Evolutionary conservation across 1,284 basidiomycete species (phyloP).

Genomic region (Wallemia mellicola): DNA sequence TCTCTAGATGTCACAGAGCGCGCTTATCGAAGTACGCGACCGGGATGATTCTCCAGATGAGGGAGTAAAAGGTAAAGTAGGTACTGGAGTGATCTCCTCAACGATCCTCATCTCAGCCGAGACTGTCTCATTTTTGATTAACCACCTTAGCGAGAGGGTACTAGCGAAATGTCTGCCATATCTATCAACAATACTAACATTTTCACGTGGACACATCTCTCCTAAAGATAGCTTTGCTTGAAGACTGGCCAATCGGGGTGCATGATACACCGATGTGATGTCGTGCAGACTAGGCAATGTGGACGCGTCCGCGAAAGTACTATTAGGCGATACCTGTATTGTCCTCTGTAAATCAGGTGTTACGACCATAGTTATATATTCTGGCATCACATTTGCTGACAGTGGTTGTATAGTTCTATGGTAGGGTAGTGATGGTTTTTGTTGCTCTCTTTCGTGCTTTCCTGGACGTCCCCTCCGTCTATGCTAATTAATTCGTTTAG

Average conservation of each 20-base stretch:
- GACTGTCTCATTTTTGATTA: background rate
- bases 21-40: background rate
- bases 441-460: background rate
- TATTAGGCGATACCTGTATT: background rate
- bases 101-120: background rate
- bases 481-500: background rate
- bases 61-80: background rate
- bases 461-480: background rate
- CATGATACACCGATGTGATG: background rate
- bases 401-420: background rate
- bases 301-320: background rate
- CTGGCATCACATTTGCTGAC: too few species aligned
- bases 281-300: background rate
- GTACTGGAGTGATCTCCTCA: background rate
- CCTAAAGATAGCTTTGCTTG: background rate
- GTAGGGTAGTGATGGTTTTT: background rate
- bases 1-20: too few species aligned
- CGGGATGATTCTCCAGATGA: too few species aligned
- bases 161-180: background rate
- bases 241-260: background rate
- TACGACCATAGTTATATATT: too few species aligned
- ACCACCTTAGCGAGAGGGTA: background rate
- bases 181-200: background rate
- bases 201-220: background rate
- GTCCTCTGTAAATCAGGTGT: background rate